Percentiles rank a stretch among this genome's conserved stretches.
These are phyloP conservation scores for Tremella yokohamensis DNA, from an alignment of 768 basidiomycete genomes.

Conservation along the genomic window DNA sequence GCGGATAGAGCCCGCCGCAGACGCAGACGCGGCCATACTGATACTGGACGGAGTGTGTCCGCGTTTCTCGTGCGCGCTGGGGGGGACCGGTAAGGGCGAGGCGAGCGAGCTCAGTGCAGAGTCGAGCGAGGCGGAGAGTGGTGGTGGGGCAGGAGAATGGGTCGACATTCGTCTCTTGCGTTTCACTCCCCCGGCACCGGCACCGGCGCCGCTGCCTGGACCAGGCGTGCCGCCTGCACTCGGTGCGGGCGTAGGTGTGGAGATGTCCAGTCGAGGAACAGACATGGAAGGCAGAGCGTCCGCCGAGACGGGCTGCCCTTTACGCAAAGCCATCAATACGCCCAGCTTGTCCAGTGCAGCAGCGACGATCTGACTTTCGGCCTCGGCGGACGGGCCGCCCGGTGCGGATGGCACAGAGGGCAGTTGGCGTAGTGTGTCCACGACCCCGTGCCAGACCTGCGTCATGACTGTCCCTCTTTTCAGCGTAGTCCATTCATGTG, in stretches of 20 bases:
- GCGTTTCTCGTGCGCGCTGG: too few relatives aligned
- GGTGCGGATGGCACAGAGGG: conserved; percentile 19
- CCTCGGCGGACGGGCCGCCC: conserved; percentile 4
- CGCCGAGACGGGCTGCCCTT: conserved; percentile 5
- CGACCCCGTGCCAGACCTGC: conserved; percentile 36
- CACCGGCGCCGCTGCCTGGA: too few relatives aligned
- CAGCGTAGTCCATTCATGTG: background rate
- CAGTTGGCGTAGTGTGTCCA: conserved; percentile 38
- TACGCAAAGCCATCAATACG: conserved; percentile 25
- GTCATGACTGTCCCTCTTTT: conserved; percentile 17
- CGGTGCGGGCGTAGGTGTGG: too few relatives aligned
- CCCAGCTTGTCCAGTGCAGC: conserved; percentile 37
- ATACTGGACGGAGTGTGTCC: background rate
- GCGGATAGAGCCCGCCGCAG: background rate
- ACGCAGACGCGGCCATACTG: too few relatives aligned
- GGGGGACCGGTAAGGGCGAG: conserved; percentile 3
- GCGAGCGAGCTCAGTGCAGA: conserved; percentile 11
- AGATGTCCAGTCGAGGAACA: too few relatives aligned
- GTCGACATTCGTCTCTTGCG: conserved; percentile 2
- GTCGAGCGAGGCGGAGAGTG: background rate
- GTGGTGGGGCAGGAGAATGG: background rate
- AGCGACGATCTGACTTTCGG: conserved; percentile 23
- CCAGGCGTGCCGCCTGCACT: too few relatives aligned
- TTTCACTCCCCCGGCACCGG: background rate
- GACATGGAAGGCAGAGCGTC: background rate